phyloP scores from a whole-genome alignment of 2,329 filamentous ascomycete species.

The Aspergillus pseudoglaucus region DNA sequence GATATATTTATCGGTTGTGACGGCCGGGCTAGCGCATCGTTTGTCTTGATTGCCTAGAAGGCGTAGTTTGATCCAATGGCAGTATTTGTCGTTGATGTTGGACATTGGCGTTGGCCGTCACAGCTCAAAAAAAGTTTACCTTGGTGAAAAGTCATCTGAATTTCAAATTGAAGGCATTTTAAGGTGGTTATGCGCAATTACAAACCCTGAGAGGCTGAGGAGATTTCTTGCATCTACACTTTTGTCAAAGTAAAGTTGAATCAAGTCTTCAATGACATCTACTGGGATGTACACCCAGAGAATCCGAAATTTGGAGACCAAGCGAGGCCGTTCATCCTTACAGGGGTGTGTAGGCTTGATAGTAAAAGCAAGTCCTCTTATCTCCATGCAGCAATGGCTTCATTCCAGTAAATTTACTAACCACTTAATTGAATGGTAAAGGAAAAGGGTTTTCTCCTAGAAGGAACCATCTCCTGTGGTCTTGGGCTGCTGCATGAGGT shows the following conservation, averaged over 20 bases:
- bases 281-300: not conserved
- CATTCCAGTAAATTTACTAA: not conserved
- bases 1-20: no score
- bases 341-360: not conserved
- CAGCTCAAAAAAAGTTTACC: no score
- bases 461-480: constrained; percentile 6
- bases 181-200: not conserved
- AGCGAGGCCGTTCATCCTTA: not conserved
- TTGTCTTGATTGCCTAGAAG: no score
- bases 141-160: not conserved
- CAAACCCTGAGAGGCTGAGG: not conserved
- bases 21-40: no score
- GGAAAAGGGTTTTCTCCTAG: not conserved
- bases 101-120: no score
- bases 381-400: not conserved
- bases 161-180: not conserved
- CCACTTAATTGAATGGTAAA: not conserved
- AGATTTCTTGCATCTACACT: not conserved
- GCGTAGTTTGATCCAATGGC: no score
- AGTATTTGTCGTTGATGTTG: no score
- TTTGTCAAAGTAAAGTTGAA: not conserved
- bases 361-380: no score
- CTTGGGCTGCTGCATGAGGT: constrained; percentile 6
- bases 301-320: not conserved
- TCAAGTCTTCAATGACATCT: not conserved